These are phyloP conservation scores for Penicillium crustosum DNA, from an alignment of 2,329 filamentous ascomycete genomes.

Conservation along the genomic window DNA sequence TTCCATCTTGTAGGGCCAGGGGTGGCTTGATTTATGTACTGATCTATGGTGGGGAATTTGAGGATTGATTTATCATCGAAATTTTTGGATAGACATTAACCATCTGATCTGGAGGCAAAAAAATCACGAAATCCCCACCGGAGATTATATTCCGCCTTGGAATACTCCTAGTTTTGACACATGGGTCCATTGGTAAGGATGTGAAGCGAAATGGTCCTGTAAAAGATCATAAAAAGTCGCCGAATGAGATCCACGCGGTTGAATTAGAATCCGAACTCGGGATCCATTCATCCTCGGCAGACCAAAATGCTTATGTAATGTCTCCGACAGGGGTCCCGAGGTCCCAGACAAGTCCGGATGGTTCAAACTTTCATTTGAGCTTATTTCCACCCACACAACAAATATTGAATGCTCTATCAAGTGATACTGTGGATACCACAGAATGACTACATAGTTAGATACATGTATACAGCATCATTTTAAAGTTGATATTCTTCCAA, in stretches of 20 bases:
- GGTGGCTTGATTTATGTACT: not conserved
- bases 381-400: not conserved
- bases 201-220: not conserved
- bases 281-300: not conserved
- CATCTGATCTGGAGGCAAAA: not conserved
- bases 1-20: not conserved
- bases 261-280: not conserved
- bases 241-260: slow-evolving; percentile 3
- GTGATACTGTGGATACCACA: not conserved
- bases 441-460: not conserved
- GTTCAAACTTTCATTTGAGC: not conserved
- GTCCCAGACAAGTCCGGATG: not conserved
- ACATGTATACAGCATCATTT: not conserved
- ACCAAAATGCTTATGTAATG: not conserved
- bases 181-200: not conserved
- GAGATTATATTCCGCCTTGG: not conserved
- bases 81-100: not conserved
- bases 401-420: not conserved
- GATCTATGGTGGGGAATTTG: not conserved
- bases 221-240: not conserved
- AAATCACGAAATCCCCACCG: not conserved
- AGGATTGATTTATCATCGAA: slow-evolving; percentile 5
- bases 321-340: not conserved
- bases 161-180: not conserved
- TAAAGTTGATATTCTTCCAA: not conserved